Evolutionary conservation across 2,329 filamentous ascomycete species (phyloP), one percentile per base, ranked within the genome.

Genomic region (Epichloe sp.): DNA sequence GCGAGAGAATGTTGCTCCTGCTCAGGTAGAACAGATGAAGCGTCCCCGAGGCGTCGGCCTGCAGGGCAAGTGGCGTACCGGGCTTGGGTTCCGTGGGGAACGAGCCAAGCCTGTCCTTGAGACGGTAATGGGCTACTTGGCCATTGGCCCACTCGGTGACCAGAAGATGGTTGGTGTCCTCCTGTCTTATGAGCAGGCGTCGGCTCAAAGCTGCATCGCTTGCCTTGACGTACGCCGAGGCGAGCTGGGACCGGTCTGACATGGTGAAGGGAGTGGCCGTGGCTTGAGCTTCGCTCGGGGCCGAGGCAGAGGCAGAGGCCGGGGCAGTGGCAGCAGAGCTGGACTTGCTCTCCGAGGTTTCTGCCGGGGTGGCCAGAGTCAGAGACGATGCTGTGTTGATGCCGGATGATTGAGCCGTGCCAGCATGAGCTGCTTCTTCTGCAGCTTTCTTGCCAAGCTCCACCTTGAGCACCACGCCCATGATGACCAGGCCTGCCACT

Each of bases 11-110:
- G 42, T 56, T 52, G 12, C 43, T 48, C 14, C 53, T 52, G 31
- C 53, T 53, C 4, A 62, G 43, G 47, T 58, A 62, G 49, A 62
- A 60, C 23, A 60, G 21, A 49, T 62, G 59, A 5, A 54, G 48
- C 6, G 44, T 47, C 4, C 56, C 57, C 3, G 51, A 38, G n/a
- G 48, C 51, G 35, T 59, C 55, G 10, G 45, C 51, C 3, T 53
- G 53, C 31, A 56, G 46, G 17, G 56, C 54, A 31, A 60, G 50
- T 0, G 57, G 54, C 8, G 59, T 61, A 5, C 56, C 57, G n/a
- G 49, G 44, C 44, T 52, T 55, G 35, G 57, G 49, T 3, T 53
- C 48, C 2, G 50, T 35, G 1, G 52, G 17, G 3, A 31, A n/a
- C 6, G 53, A 44, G 15, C 17, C 44, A 2, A 56, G 48, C 40